Conservation (phyloP, 2,329 filamentous ascomycete species). For the Pseudogymnoascus sp. region DNA sequence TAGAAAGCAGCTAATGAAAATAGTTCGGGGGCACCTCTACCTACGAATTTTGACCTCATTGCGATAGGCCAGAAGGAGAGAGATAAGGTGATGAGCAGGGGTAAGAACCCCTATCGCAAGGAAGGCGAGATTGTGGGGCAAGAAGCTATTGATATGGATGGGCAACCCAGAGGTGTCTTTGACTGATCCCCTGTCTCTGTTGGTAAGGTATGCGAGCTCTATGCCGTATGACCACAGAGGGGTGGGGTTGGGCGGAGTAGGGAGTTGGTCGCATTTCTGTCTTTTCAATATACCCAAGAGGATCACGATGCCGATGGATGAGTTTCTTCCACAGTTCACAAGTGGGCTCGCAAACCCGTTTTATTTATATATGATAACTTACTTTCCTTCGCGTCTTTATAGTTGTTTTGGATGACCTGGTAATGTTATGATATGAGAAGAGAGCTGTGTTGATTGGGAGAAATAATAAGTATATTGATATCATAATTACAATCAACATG, state of each 20-base stretch:
- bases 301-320: background rate
- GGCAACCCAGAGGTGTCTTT: background rate
- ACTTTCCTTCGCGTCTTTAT: background rate
- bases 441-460: background rate
- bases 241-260: background rate
- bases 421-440: background rate
- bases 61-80: conserved; percentile 35
- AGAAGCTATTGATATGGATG: conserved; percentile 1
- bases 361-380: background rate
- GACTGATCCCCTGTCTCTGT: background rate
- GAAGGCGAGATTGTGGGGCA: conserved; percentile 9
- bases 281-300: background rate
- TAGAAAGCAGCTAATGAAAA: background rate
- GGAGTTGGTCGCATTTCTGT: background rate
- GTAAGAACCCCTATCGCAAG: conserved; percentile 17
- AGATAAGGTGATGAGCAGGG: conserved; percentile 24
- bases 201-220: background rate
- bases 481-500: background rate
- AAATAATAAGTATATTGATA: background rate
- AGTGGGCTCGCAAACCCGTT: background rate
- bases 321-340: background rate
- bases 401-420: background rate
- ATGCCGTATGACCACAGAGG: background rate
- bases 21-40: conserved; percentile 30
- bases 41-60: conserved; percentile 37